Evolutionary conservation across 768 basidiomycete genomes (phyloP).

Genomic region (Hemileccinum rubropunctum): DNA sequence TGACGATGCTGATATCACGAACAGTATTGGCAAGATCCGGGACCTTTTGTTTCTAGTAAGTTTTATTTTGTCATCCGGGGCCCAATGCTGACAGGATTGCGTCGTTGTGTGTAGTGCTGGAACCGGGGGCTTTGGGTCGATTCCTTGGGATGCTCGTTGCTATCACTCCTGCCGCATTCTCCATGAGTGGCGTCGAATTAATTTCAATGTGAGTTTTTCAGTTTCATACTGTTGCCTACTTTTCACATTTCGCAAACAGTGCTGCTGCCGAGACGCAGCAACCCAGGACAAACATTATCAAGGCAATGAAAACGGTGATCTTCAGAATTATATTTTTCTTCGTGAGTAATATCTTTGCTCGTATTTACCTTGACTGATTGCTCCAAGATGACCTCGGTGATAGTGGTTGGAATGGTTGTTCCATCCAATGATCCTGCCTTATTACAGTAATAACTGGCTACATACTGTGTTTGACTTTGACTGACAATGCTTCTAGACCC

Average conservation of each 20-base stretch:
- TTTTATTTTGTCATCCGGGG: not conserved
- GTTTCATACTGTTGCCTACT: not conserved
- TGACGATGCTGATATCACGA: not conserved
- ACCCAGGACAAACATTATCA: conserved; percentile 76
- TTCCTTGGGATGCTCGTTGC: conserved; percentile 23
- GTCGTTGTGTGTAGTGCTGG: conserved; percentile 11
- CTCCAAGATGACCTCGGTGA: conserved; percentile 20
- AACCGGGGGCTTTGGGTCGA: conserved; percentile 20
- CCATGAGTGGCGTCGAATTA: conserved; percentile 75
- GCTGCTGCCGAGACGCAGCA: conserved; percentile 76
- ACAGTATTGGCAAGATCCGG: conserved; percentile 24
- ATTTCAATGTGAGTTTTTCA: conserved; percentile 54
- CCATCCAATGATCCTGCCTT: conserved; percentile 59
- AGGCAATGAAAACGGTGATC: conserved; percentile 74
- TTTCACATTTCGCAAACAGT: conserved; percentile 32
- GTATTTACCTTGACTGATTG: not conserved
- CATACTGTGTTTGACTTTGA: not conserved
- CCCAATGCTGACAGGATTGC: not conserved
- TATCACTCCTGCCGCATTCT: conserved; percentile 49
- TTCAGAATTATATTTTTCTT: conserved; percentile 58
- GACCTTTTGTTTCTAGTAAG: conserved; percentile 24
- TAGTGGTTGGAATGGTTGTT: conserved; percentile 77
- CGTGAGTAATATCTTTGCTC: conserved; percentile 1
- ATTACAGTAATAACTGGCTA: conserved; percentile 32
- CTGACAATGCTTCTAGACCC: conserved; percentile 4